A percentile compares a stretch with the other conserved stretches of the same genome.
phyloP scores from a whole-genome alignment of 306 rosid genomes.

The Cicer arietinum region DNA sequence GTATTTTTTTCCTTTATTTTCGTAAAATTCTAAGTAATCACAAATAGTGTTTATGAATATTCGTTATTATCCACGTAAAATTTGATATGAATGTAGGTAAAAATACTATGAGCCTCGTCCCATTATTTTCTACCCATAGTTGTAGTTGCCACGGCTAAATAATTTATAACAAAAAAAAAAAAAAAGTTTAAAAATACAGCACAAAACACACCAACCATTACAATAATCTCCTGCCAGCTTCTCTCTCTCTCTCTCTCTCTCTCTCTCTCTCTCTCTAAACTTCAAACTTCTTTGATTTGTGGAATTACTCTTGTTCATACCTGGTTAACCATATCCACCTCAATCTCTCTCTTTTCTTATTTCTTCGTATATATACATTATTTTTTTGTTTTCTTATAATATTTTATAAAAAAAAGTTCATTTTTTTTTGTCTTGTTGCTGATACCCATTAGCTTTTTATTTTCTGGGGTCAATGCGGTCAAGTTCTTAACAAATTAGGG shows the following conservation, averaged over 20 bases:
- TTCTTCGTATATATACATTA: background rate
- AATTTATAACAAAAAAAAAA: too few relatives aligned
- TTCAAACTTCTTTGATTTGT: conserved; percentile 41
- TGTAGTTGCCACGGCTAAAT: too few relatives aligned
- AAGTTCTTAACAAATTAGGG: conserved; percentile 49
- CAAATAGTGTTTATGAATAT: too few relatives aligned
- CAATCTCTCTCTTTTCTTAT: conserved; percentile 31
- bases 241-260: conserved; percentile 21
- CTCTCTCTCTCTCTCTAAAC: conserved; percentile 40
- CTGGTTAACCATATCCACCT: conserved; percentile 42
- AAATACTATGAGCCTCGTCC: too few relatives aligned
- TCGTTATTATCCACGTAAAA: too few relatives aligned
- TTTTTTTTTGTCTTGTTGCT: conserved; percentile 33
- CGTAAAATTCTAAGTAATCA: too few relatives aligned
- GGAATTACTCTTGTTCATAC: conserved; percentile 47
- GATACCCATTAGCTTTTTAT: conserved; percentile 41
- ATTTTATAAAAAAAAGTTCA: conserved; percentile 16
- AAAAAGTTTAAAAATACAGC: background rate
- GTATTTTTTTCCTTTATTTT: too few relatives aligned
- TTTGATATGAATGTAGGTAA: too few relatives aligned
- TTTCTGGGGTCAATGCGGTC: conserved; percentile 52
- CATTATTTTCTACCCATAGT: too few relatives aligned
- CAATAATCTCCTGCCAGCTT: conserved; percentile 41
- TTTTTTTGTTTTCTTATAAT: background rate
- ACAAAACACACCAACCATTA: conserved; percentile 32